Base-by-base conservation (phyloP, 2,329 filamentous ascomycete genomes). In the Arthrobotrys megalospora region DNA sequence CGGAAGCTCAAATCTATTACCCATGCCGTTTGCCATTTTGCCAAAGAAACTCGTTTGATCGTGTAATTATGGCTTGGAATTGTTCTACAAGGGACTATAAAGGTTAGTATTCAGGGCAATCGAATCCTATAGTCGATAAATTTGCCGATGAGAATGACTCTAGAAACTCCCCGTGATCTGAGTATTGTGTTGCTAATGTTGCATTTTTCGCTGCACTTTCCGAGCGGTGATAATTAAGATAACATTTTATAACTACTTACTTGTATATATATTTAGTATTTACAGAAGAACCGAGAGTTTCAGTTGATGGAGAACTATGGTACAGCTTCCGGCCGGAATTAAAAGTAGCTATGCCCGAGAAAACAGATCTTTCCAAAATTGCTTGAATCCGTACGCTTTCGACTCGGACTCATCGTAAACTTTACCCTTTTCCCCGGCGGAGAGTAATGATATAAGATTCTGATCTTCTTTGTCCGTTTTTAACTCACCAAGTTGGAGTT, bases 281-380 rank as follows among this genome's bases (percentile, higher is more conserved):
- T 52, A 34, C 19, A 34, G 24, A 7, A 16, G 3, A 10, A 34
- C 32, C 32, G 16, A 12, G 24, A 21, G 3, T n/a, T 34, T 28
- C 24, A 28, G 24, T 28, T 28, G 24, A 28, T 28, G 36, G 12
- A 12, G 1, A 5, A 12, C 0, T 21, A 38, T 38, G 19, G 6
- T 14, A 19, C n/a, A 38, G 10, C 0, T 38, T 58, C 16, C n/a
- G 36, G 5, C 3, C 50, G 24, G 7, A 6, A 21, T 19, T 24
- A 41, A 24, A n/a, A 10, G 12, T 4, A 43, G 21, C 45, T 28
- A 67, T 21, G 28, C 19, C 19, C 75, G 41, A n/a, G 70, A 66
- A 68, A 80, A 97, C 10, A 97, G 83, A 84, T 98, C 95, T 81
- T 89, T 89, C 94, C 93, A 97, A 85, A 97, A 92, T 84, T 98